Percentiles rank a stretch among this genome's conserved stretches.
phyloP scores from a whole-genome alignment of 2,329 filamentous ascomycete genomes.

The Rhynchosporium secalis region DNA sequence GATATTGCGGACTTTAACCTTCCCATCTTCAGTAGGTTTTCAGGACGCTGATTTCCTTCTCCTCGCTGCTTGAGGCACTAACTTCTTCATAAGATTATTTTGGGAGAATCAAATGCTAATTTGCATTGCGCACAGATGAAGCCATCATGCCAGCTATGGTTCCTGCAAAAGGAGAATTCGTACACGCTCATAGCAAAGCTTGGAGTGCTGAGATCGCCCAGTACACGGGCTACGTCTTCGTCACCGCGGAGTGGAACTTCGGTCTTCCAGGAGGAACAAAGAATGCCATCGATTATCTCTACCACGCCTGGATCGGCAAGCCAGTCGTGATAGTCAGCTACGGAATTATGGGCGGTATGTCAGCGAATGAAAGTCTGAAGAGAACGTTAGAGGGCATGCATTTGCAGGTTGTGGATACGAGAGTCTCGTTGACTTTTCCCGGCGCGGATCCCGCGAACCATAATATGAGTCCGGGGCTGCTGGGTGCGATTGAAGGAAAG shows the following conservation, averaged over 20 bases:
- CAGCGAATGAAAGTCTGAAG: conserved; percentile 38
- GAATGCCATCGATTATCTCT: conserved; percentile 63
- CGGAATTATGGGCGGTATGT: conserved; percentile 47
- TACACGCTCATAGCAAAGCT: conserved; percentile 43
- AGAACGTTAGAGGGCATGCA: conserved; percentile 38
- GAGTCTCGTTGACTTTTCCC: conserved; percentile 39
- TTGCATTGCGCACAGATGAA: conserved; percentile 39
- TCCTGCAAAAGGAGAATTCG: conserved; percentile 42
- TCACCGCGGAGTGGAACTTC: conserved; percentile 58
- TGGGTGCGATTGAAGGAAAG: conserved; percentile 14
- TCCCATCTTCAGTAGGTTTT: conserved; percentile 41
- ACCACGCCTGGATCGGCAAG: conserved; percentile 58
- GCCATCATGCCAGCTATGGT: conserved; percentile 44
- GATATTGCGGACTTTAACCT: conserved; percentile 46
- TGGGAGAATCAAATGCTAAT: no score
- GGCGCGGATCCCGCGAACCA: conserved; percentile 16
- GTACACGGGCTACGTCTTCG: conserved; percentile 50
- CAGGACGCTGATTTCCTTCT: no score
- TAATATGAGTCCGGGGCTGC: conserved; percentile 22
- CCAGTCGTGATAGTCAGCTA: conserved; percentile 55
- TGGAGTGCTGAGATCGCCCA: conserved; percentile 49
- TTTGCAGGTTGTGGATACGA: conserved; percentile 39
- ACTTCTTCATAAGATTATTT: no score
- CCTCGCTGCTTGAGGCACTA: no score
- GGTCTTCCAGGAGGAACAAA: conserved; percentile 55